These are phyloP conservation scores for Myriosclerotinia scirpicola DNA, from an alignment of 2,329 filamentous ascomycete species.

Conservation along the genomic window DNA sequence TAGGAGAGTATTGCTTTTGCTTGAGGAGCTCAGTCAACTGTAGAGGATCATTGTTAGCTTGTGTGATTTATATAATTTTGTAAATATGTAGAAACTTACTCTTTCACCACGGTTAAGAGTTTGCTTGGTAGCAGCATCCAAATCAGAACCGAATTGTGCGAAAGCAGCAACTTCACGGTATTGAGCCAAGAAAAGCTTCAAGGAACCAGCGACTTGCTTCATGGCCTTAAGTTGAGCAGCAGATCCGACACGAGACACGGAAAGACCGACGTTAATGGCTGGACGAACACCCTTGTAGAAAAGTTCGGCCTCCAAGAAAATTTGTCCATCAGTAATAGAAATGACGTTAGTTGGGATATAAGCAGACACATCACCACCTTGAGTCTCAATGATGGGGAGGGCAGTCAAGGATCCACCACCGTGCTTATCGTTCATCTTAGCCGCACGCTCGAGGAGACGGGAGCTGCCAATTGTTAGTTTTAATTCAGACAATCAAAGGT, in stretches of 20 bases:
- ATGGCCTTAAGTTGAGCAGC: slow-evolving; percentile 99
- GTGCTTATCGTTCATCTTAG: slow-evolving; percentile 97
- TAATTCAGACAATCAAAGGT: too few relatives aligned
- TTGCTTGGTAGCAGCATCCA: slow-evolving; percentile 98
- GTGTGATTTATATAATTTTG: slow-evolving; percentile 30
- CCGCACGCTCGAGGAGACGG: slow-evolving; percentile 97
- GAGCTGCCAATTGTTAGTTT: slow-evolving; percentile 47
- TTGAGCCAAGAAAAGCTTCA: slow-evolving; percentile 99
- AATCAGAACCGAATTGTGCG: slow-evolving; percentile 99
- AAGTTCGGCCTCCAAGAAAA: slow-evolving; percentile 98
- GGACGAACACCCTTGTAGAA: slow-evolving; percentile 99
- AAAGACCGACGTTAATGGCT: slow-evolving; percentile 99
- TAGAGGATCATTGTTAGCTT: slow-evolving; percentile 35
- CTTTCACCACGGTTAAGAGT: slow-evolving; percentile 97
- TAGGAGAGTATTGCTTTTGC: slow-evolving; percentile 99
- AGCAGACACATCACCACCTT: slow-evolving; percentile 99
- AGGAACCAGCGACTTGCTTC: slow-evolving; percentile 99
- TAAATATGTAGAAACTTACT: slow-evolving; percentile 53
- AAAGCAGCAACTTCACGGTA: slow-evolving; percentile 99
- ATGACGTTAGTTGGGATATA: slow-evolving; percentile 99
- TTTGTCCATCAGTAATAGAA: slow-evolving; percentile 99
- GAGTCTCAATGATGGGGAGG: slow-evolving; percentile 97
- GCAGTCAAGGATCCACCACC: slow-evolving; percentile 96
- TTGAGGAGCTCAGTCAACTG: slow-evolving; percentile 94
- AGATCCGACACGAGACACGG: slow-evolving; percentile 99